Percentiles rank a stretch among this genome's conserved stretches.
Evolutionary conservation across 306 rosid species (phyloP).

Genomic region (Gastrolobium bilobum): DNA sequence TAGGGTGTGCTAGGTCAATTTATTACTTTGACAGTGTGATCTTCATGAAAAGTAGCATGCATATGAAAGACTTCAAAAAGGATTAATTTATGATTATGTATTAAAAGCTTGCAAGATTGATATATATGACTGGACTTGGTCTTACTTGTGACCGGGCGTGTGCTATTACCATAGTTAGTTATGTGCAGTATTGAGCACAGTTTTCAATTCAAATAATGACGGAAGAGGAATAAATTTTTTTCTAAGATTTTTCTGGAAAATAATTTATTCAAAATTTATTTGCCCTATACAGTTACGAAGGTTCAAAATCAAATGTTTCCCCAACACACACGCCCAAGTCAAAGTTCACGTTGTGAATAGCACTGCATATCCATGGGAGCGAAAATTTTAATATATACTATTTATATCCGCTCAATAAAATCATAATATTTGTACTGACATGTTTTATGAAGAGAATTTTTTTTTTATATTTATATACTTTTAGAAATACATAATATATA

Average conservation of each 20-base stretch:
- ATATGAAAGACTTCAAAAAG: neutral
- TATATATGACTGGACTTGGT: slow-evolving; percentile 37
- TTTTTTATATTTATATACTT: no score
- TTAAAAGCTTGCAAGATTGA: slow-evolving; percentile 13
- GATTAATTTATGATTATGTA: slow-evolving; percentile 25
- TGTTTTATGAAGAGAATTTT: no score
- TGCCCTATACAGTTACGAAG: neutral
- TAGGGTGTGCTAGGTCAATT: slow-evolving; percentile 45
- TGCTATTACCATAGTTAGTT: slow-evolving; percentile 32
- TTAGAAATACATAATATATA: no score
- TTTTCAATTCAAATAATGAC: slow-evolving; percentile 41
- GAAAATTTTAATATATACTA: no score
- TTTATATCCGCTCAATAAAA: no score
- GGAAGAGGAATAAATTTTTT: slow-evolving; percentile 9
- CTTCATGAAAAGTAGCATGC: slow-evolving; percentile 37
- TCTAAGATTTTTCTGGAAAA: slow-evolving; percentile 25
- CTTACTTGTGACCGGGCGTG: slow-evolving; percentile 40
- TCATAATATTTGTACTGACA: no score
- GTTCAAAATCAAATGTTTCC: slow-evolving; percentile 7
- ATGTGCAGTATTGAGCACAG: slow-evolving; percentile 24
- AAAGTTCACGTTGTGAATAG: neutral
- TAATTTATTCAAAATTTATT: slow-evolving; percentile 28
- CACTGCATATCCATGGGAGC: neutral
- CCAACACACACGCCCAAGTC: slow-evolving; percentile 1
- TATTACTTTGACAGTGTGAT: slow-evolving; percentile 29